Evolutionary conservation across 2,329 filamentous ascomycete genomes (phyloP).

Genomic region (Exutisphaerella laricina): DNA sequence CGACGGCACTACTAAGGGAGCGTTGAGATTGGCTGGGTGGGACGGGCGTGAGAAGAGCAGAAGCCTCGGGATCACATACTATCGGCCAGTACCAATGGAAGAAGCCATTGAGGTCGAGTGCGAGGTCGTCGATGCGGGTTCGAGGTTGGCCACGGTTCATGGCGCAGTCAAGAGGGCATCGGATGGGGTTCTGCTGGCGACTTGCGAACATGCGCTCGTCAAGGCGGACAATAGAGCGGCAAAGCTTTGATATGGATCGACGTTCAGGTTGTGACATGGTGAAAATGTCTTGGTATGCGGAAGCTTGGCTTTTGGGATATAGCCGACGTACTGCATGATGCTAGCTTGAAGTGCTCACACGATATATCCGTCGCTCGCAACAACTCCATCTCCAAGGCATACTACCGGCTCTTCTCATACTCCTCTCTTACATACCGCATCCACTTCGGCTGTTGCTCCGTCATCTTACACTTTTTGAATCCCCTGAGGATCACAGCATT

Average conservation of each 20-base stretch:
- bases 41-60: conserved; percentile 35
- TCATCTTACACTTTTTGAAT: background rate
- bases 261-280: background rate
- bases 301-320: background rate
- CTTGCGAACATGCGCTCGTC: conserved; percentile 33
- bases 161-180: conserved; percentile 37
- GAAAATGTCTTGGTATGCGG: background rate
- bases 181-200: conserved; percentile 29
- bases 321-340: background rate
- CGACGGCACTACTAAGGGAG: conserved; percentile 16
- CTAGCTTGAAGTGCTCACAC: background rate
- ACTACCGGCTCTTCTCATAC: background rate
- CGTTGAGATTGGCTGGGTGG: conserved; percentile 27
- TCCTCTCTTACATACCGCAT: background rate
- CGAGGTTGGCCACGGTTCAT: conserved; percentile 35
- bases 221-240: conserved; percentile 3
- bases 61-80: conserved; percentile 42
- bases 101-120: conserved; percentile 37
- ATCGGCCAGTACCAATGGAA: conserved; percentile 39
- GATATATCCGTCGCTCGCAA: background rate
- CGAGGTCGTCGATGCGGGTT: conserved; percentile 41
- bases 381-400: background rate
- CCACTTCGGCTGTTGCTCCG: background rate
- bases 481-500: background rate
- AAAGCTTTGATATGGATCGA: conserved; percentile 5